Base-by-base conservation (phyloP, 1,284 basidiomycete genomes). In the Prillingera fragicola region DNA sequence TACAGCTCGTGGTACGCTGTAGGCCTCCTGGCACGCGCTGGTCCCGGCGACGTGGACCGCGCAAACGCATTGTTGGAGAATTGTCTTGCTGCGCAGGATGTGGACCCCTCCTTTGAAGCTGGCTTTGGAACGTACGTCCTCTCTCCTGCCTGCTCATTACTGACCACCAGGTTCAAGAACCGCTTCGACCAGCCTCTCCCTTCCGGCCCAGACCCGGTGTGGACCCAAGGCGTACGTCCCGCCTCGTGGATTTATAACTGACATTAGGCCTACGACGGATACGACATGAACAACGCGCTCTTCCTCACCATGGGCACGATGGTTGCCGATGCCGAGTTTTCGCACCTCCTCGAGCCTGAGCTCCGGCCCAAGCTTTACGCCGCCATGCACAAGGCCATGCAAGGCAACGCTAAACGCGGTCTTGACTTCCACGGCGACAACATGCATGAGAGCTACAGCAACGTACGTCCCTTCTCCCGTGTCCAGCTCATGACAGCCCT, bases 271-370 rank as follows among this genome's bases (percentile, higher is more conserved):
- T n/a, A n/a, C n/a, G n/a, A n/a, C n/a, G n/a, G n/a, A n/a, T n/a
- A n/a, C n/a, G 54, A 55, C 37, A 46, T 50, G 6, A 55, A 55
- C 32, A 52, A 47, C 28, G 44, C 39, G 45, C 43, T 56, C 3
- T 56, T 56, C 38, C 19, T 56, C 42, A 45, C 48, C 21, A 45
- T 56, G n/a, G 52, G 51, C 4, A 35, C 35, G 3, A 51, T 54
- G 12, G 46, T 50, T 18, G 41, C 53, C 33, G 38, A 44, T 21
- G 22, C 34, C 5, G 44, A 29, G 17, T 56, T 50, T 45, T 31
- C 41, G 8, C 34, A 52, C 18, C 45, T 50, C 17, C 14, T 56
- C 35, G 33, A 43, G 7, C 12, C 26, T 4, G 23, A 22, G 2
- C 22, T 48, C 21, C 21, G 37, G 5, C 15, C 35, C 13, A 23